Percentiles rank a stretch among this genome's conserved stretches.
These are phyloP conservation scores for Populus hybrid DNA, from an alignment of 441 rosid genomes.

Conservation along the genomic window DNA sequence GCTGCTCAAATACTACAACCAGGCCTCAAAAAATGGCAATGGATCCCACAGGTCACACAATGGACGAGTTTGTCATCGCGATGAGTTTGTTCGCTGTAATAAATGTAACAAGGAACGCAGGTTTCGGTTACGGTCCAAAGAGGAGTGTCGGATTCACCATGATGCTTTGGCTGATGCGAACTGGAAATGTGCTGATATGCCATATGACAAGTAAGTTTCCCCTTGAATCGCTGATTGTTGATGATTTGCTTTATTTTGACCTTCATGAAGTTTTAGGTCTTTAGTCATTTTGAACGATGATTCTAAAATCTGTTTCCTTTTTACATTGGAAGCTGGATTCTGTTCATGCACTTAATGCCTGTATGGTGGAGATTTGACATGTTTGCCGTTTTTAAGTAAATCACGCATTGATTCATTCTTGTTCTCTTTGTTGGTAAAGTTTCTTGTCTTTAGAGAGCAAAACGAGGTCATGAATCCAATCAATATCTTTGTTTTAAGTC, in stretches of 20 bases:
- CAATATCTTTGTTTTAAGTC: not conserved
- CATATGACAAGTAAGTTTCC: conserved; percentile 79
- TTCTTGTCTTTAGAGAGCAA: not conserved
- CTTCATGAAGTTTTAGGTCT: not conserved
- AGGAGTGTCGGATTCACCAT: conserved; percentile 94
- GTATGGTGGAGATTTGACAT: not conserved
- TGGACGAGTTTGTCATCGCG: conserved; percentile 72
- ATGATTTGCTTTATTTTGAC: not conserved
- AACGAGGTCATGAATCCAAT: not conserved
- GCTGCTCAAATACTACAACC: conserved; percentile 84
- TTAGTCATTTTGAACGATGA: not conserved
- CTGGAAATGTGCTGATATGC: conserved; percentile 91
- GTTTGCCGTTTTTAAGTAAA: not conserved
- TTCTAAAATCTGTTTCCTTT: not conserved
- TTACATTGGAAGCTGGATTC: not conserved
- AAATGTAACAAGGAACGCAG: conserved; percentile 84
- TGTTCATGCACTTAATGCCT: not conserved
- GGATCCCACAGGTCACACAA: conserved; percentile 72
- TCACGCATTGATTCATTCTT: not conserved
- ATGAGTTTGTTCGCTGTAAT: conserved; percentile 86
- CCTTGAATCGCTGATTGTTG: not conserved
- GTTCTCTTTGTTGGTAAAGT: not conserved
- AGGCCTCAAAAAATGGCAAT: conserved; percentile 57
- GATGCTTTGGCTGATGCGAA: conserved; percentile 80
- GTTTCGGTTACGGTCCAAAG: conserved; percentile 84